These are phyloP conservation scores for Aspergillus brunneoviolaceus DNA, from an alignment of 2,329 filamentous ascomycete genomes.

Conservation along the genomic window DNA sequence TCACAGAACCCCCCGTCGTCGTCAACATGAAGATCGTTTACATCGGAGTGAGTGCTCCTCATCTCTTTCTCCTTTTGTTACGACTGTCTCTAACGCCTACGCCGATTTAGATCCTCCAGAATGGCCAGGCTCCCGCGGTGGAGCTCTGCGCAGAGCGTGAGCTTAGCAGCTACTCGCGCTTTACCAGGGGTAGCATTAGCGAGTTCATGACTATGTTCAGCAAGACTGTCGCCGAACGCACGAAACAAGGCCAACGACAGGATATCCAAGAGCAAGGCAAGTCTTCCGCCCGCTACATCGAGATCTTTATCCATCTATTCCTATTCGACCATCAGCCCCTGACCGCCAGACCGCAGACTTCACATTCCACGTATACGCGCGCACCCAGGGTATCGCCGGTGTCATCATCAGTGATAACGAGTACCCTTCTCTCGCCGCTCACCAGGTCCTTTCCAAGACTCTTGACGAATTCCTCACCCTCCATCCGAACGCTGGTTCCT, in stretches of 20 bases:
- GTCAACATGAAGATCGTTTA: slow-evolving; percentile 80
- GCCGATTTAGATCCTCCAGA: slow-evolving; percentile 70
- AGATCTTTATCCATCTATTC: neutral
- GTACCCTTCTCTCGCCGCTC: slow-evolving; percentile 76
- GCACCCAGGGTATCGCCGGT: slow-evolving; percentile 69
- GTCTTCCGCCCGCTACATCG: slow-evolving; percentile 8
- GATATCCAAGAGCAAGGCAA: slow-evolving; percentile 63
- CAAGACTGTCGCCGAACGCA: slow-evolving; percentile 84
- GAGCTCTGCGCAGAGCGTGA: slow-evolving; percentile 78
- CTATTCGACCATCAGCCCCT: slow-evolving; percentile 4
- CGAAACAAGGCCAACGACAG: slow-evolving; percentile 75
- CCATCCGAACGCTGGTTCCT: slow-evolving; percentile 60
- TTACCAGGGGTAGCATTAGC: slow-evolving; percentile 63
- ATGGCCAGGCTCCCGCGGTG: slow-evolving; percentile 71
- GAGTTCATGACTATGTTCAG: slow-evolving; percentile 82
- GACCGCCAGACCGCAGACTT: slow-evolving; percentile 25
- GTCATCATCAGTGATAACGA: slow-evolving; percentile 75
- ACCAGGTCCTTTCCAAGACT: slow-evolving; percentile 82
- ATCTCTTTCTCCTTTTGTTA: neutral
- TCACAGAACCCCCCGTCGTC: slow-evolving; percentile 15
- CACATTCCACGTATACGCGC: slow-evolving; percentile 70
- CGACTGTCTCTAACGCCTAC: neutral
- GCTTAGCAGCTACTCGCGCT: slow-evolving; percentile 73
- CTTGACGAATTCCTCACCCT: slow-evolving; percentile 81
- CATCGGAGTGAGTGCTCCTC: slow-evolving; percentile 67